phyloP scores from a whole-genome alignment of 2,329 filamentous ascomycete genomes.

The Ophiostoma ulmi region DNA sequence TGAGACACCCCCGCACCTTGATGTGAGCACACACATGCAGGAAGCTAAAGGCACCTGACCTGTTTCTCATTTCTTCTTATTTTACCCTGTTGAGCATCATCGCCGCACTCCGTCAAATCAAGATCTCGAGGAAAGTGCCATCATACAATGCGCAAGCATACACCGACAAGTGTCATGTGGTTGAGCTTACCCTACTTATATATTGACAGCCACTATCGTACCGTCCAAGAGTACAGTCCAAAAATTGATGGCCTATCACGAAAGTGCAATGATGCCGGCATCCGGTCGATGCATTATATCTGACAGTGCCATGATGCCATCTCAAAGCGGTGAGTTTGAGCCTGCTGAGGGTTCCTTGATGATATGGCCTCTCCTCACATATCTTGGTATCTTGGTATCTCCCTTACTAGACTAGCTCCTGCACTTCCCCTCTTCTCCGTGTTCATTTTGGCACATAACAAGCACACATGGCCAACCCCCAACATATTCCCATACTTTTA shows the following conservation, averaged over 20 bases:
- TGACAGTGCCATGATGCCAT: not conserved
- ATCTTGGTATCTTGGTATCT: not conserved
- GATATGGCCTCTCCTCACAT: not conserved
- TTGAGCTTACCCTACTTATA: too few species aligned
- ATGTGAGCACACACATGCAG: slow-evolving; percentile 7
- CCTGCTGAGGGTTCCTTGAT: not conserved
- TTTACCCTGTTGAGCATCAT: not conserved
- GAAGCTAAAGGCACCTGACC: not conserved
- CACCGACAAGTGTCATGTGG: not conserved
- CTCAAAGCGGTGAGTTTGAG: not conserved
- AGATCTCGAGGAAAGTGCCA: not conserved
- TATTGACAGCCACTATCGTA: not conserved
- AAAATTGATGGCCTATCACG: not conserved
- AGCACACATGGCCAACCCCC: slow-evolving; percentile 2
- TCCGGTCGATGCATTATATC: not conserved
- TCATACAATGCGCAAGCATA: not conserved
- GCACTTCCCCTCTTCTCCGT: slow-evolving; percentile 10
- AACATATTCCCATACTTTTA: not conserved
- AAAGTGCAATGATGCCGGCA: not conserved
- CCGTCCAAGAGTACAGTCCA: not conserved
- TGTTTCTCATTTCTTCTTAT: not conserved
- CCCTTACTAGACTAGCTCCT: not conserved
- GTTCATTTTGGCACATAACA: not conserved
- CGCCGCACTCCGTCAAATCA: not conserved
- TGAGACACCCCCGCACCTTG: not conserved